Evolutionary conservation across 192 early-diverging fungal genomes (phyloP).

Genomic region (Coemansia furcata): DNA sequence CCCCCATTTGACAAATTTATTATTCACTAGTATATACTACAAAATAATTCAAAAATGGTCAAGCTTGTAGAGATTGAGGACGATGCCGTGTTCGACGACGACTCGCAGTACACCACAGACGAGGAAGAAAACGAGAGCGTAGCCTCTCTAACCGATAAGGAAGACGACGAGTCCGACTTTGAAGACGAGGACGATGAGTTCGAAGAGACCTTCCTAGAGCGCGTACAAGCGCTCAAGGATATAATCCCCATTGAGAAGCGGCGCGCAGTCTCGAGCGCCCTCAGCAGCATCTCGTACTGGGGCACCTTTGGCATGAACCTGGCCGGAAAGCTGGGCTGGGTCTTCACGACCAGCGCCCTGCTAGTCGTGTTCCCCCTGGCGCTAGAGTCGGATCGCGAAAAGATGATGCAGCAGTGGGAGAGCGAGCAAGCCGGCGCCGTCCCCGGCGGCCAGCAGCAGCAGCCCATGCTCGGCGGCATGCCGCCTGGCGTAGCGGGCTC

Average conservation of each 20-base stretch:
- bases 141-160: conserved; percentile 24
- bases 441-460: conserved; percentile 2
- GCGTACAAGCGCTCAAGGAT: conserved; percentile 80
- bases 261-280: conserved; percentile 58
- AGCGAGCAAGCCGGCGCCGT: conserved; percentile 48
- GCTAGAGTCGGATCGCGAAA: conserved; percentile 84
- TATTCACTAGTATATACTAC: not conserved
- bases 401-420: conserved; percentile 82
- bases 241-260: conserved; percentile 79
- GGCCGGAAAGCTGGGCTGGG: conserved; percentile 84
- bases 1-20: not conserved
- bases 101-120: conserved; percentile 53
- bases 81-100: conserved; percentile 30
- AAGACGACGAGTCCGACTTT: conserved; percentile 51
- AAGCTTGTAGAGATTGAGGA: conserved; percentile 48
- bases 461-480: conserved; percentile 4
- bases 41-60: conserved; percentile 24
- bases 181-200: conserved; percentile 70
- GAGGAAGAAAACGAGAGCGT: conserved; percentile 7
- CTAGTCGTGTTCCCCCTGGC: conserved; percentile 83
- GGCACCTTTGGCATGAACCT: conserved; percentile 59
- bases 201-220: conserved; percentile 80
- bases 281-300: conserved; percentile 59
- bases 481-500: not conserved
- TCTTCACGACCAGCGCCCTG: conserved; percentile 81